Base-by-base conservation (phyloP, 768 basidiomycete genomes). In the Kwoniella dendrophila region DNA sequence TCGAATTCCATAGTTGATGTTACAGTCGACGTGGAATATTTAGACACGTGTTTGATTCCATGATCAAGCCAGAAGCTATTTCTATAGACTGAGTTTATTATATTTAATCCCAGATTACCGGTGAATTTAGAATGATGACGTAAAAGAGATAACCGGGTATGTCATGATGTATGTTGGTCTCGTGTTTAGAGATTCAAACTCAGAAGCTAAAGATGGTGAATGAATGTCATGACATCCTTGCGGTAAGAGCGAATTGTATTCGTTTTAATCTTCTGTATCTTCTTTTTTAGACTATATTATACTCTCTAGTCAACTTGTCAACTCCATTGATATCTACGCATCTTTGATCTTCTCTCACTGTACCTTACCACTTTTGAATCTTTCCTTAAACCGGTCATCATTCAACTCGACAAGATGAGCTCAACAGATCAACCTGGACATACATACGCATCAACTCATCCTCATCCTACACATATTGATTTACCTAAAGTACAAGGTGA, bases 401-500 rank as follows among this genome's bases (percentile, higher is more conserved):
- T 34, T 53, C 14, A 12, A 4, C 14, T 16, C 38, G 12, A 20
- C 56, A 58, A 48, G 33, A 56, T 56, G 55, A 47, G 16, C 44
- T 30, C 41, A 24, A 41, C 36, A 30, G 43, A 47, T 32, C 52
- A n/a, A 24, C 34, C 67, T n/a, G 56, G 56, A 48, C 66, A 58
- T 22, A 41, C 59, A 33, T 67, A 70, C 58, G 47, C 71, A 18
- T 56, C 64, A 6, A 68, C 66, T 11, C 67, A 69, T 45, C 22
- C 59, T 38, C 72, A 70, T 54, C 72, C 72, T 1, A 49, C 47
- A 24, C 73, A 75, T 52, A 75, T 75, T 41, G 69, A 75, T 52
- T 61, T 75, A 18, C 73, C 73, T n/a, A 30, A 52, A 20, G 14
- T 49, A 27, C 14, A 41, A 22, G 52, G 36, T 18, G 22, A 24